A percentile compares a stretch with the other conserved stretches of the same genome.
Evolutionary conservation across 1,284 basidiomycete genomes (phyloP).

Genomic region (Coriolopsis trogii): DNA sequence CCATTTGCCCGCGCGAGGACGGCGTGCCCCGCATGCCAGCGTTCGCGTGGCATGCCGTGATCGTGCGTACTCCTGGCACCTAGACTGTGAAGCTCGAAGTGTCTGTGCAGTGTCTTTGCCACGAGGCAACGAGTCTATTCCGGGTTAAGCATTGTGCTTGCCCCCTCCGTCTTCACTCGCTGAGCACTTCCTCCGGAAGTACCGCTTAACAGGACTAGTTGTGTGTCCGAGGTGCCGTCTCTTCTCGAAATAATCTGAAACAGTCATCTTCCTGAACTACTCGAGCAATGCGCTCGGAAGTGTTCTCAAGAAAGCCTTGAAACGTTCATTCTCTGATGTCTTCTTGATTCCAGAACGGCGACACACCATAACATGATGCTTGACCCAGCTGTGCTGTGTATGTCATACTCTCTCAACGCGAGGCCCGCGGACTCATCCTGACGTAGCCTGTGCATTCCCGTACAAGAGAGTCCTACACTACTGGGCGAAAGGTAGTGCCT

Average conservation of each 20-base stretch:
- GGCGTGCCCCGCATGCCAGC: not conserved
- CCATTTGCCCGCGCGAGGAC: not conserved
- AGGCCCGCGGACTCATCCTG: constrained; percentile 1
- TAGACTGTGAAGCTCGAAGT: not conserved
- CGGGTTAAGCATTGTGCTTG: not conserved
- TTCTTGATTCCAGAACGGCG: constrained; percentile 57
- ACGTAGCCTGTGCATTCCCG: constrained; percentile 74
- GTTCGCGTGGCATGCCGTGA: constrained; percentile 3
- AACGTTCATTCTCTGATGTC: constrained; percentile 1
- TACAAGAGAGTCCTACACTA: constrained; percentile 85
- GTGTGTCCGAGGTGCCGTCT: too few species aligned
- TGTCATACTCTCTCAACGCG: constrained; percentile 33
- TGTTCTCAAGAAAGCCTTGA: too few species aligned
- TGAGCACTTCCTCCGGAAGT: too few species aligned
- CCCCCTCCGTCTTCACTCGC: not conserved
- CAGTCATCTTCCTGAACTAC: too few species aligned
- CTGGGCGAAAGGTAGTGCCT: constrained; percentile 80
- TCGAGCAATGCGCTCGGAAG: not conserved
- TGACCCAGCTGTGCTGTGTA: constrained; percentile 81
- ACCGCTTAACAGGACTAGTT: too few species aligned
- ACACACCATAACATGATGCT: constrained; percentile 95
- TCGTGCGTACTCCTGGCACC: constrained; percentile 3
- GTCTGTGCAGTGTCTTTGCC: not conserved
- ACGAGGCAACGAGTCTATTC: not conserved
- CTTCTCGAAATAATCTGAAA: too few species aligned